Evolutionary conservation across 805 yeast genomes (phyloP).

Genomic region (Pichia cabralensis): DNA sequence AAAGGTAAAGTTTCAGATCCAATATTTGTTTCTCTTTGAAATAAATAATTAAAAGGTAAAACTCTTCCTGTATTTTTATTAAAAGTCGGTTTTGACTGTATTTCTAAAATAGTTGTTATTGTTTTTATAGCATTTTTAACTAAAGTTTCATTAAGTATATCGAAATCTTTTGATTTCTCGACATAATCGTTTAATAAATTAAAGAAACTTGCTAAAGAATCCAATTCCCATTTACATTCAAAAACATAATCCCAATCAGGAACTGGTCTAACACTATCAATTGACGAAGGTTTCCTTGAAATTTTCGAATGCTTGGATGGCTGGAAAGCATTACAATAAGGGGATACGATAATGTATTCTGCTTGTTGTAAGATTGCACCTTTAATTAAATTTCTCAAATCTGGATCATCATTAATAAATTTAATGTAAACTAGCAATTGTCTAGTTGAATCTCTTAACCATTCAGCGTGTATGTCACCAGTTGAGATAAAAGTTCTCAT

Average conservation of each 20-base stretch:
- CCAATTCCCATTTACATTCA: constrained; percentile 87
- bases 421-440: constrained; percentile 71
- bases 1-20: constrained; percentile 78
- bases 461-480: constrained; percentile 90
- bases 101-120: constrained; percentile 39
- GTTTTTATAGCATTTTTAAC: constrained; percentile 56
- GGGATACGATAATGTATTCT: constrained; percentile 45
- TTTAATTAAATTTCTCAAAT: constrained; percentile 40
- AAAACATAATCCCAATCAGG: constrained; percentile 68
- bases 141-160: constrained; percentile 32
- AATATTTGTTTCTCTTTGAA: constrained; percentile 61
- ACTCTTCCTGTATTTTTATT: constrained; percentile 40
- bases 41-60: constrained; percentile 45
- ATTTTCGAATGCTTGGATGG: constrained; percentile 56
- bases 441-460: constrained; percentile 83
- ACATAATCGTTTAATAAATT: constrained; percentile 66
- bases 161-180: constrained; percentile 39
- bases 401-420: constrained; percentile 40
- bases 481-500: constrained; percentile 75
- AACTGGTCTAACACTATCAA: constrained; percentile 57
- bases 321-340: constrained; percentile 88
- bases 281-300: constrained; percentile 38
- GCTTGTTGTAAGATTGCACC: constrained; percentile 85
- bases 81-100: constrained; percentile 57
- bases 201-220: constrained; percentile 74